Conservation (phyloP, 2,329 filamentous ascomycete species). For the Graphilbum fragrans region DNA sequence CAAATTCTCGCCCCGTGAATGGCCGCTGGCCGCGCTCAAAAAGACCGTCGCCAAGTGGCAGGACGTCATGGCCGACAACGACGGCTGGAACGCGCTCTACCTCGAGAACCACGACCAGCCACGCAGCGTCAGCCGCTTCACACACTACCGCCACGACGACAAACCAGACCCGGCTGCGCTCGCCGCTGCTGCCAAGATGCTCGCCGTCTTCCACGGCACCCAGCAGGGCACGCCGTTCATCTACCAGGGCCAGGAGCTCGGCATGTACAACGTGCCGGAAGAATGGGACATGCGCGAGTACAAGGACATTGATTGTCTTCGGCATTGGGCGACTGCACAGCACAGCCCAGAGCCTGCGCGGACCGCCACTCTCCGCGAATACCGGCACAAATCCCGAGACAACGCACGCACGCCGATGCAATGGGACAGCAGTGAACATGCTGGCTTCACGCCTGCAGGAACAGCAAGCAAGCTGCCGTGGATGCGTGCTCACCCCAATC, state of each 20-base stretch:
- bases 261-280: conserved; percentile 38
- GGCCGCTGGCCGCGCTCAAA: conserved; percentile 2
- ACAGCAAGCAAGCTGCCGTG: conserved; percentile 1
- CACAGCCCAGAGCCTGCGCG: background rate
- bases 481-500: conserved; percentile 4
- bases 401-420: conserved; percentile 6
- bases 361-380: background rate
- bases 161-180: conserved; percentile 16
- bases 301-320: conserved; percentile 23
- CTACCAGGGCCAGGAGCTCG: conserved; percentile 49
- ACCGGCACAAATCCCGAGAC: conserved; percentile 4
- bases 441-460: background rate
- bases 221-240: conserved; percentile 41
- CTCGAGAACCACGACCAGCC: conserved; percentile 52
- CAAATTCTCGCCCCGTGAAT: conserved; percentile 3
- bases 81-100: conserved; percentile 46
- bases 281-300: conserved; percentile 34
- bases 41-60: conserved; percentile 18
- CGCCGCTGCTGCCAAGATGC: conserved; percentile 34
- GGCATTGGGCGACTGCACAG: background rate
- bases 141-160: conserved; percentile 23
- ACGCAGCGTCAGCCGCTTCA: conserved; percentile 39
- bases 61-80: conserved; percentile 34
- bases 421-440: conserved; percentile 1
- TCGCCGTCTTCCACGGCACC: conserved; percentile 31